A percentile compares a stretch with the other conserved stretches of the same genome.
These are phyloP conservation scores for Malus hybrid DNA, from an alignment of 331 rosid species.

Conservation along the genomic window DNA sequence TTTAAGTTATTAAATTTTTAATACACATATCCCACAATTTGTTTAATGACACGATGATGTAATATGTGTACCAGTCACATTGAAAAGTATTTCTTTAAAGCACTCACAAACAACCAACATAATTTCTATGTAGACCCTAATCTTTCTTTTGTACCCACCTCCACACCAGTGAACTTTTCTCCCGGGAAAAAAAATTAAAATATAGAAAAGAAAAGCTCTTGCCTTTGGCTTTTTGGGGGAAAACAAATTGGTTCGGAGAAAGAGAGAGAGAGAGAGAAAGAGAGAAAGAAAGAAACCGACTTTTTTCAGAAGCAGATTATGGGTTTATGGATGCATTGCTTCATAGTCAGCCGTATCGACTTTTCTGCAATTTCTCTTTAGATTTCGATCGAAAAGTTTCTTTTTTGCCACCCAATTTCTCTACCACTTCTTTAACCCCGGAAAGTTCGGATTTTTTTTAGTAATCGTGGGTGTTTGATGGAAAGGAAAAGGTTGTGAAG, in stretches of 20 bases:
- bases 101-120: background rate
- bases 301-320: conserved; percentile 42
- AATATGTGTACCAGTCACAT: too few species aligned
- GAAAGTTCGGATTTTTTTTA: background rate
- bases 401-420: conserved; percentile 23
- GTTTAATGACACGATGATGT: too few species aligned
- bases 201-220: background rate
- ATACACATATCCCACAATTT: too few species aligned
- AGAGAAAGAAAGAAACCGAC: conserved; percentile 30
- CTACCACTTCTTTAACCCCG: conserved; percentile 19
- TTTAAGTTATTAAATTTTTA: too few species aligned
- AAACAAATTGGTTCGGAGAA: conserved; percentile 1
- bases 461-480: conserved; percentile 29
- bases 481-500: conserved; percentile 32
- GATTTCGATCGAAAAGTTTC: conserved; percentile 9
- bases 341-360: conserved; percentile 33
- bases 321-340: conserved; percentile 26
- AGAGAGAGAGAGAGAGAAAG: conserved; percentile 10
- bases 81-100: too few species aligned
- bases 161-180: background rate
- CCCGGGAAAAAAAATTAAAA: background rate
- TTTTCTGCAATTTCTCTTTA: conserved; percentile 5
- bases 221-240: conserved; percentile 9
- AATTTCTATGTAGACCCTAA: background rate
- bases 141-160: background rate